Base-by-base conservation (phyloP, 306 rosid genomes). In the Geum urbanum region DNA sequence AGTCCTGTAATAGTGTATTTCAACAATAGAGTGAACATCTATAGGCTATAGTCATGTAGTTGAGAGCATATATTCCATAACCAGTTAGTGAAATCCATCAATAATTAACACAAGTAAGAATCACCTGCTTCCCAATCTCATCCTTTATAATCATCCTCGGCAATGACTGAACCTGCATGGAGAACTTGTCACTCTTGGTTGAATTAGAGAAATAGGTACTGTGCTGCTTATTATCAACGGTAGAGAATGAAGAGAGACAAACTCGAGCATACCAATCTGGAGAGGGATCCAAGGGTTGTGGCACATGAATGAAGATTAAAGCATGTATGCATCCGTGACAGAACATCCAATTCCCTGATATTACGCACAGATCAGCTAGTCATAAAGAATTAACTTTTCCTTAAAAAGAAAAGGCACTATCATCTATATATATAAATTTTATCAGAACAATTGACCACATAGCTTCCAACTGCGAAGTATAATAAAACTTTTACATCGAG, bases 131-230 rank as follows among this genome's bases (percentile, higher is more conserved):
- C 75, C 99, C 99, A 57, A 94, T 94, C 85, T 94, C 99, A 44
- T 91, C 97, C 89, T 77, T 87, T 79, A 94, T 94, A 81, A 94
- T 94, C 99, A 94, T 90, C 82, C 99, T 90, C 53, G 99, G 97
- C 66, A 94, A 80, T 51, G 99, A 94, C 72, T 94, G 96, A 74
- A 94, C 97, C 99, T 94, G 78, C 84, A 77, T 53, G 44, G 51
- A 77, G 56, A 67, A 65, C 49, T 67, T 67, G 58, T 65, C 49
- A 77, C 47, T 49, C 62, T 73, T 46, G 12, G 35, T 57, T 48
- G 49, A 48, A 32, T 20, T 39, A 18, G 19, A 58, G 20, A 18
- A 35, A 32, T 20, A 44, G 48, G 59, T 66, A 27, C 12, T 53
- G 8, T 10, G 39, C 71, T 16, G 16, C 44, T 53, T 7, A 66